Base-by-base conservation (phyloP, 306 rosid genomes). In the Abrus precatorius region DNA sequence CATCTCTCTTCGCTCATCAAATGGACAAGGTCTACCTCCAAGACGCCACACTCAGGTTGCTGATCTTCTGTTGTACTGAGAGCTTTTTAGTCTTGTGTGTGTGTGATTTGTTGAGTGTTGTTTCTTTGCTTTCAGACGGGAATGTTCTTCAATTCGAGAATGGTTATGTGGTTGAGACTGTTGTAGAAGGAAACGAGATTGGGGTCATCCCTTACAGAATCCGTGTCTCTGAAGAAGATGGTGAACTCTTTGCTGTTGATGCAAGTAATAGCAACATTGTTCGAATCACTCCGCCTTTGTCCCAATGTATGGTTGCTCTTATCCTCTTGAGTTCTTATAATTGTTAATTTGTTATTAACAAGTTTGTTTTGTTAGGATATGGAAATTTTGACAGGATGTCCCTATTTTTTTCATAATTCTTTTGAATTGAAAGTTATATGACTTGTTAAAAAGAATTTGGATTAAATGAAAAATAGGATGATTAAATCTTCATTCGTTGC, bases 131-230 rank as follows among this genome's bases (percentile, higher is more conserved):
- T 78, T 52, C 97, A 95, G 99, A 92, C 86, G 98, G 87, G 77
- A 90, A 90, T 88, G 86, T 88, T 86, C 84, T 93, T 83, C 99
- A 92, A 49, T 95, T 91, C 84, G 98, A 95, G 93, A 81, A 87
- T 89, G 99, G 99, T 76, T 93, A 95, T 83, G 86, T 93, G 29
- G 99, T 95, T 79, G 99, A 95, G 88, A 93, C 99, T 72, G 95
- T 93, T 78, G 90, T 85, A 49, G 96, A 93, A 84, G 97, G 99
- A 79, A 90, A 89, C 73, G 93, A 82, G 47, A 95, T 95, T 62
- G 98, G 98, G 83, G 92, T 92, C 27, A 48, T 91, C 61, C 98
- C 97, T 87, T 77, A 92, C 86, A 85, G 90, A 85, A 93, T 95
- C 60, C 94, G 87, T 0, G 90, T 93, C 53, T 89, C 94, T 3